Evolutionary conservation across 345 rosid genomes (phyloP).

Genomic region (Rhodamnia rubescens): DNA sequence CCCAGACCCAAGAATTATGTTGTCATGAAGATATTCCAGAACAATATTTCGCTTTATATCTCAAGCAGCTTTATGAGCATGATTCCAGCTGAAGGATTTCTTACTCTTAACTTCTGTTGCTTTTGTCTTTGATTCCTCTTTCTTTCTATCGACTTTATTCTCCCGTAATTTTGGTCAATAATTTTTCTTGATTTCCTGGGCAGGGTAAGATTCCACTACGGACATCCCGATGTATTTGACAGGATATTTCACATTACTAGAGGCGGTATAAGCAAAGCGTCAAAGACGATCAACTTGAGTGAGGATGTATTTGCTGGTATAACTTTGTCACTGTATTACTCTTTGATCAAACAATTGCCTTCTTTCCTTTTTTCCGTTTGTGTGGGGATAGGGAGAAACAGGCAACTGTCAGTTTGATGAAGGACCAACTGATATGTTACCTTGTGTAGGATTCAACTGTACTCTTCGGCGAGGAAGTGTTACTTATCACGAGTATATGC

Average conservation of each 20-base stretch:
- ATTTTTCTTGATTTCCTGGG: constrained; percentile 3
- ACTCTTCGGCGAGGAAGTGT: constrained; percentile 71
- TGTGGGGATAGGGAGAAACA: background rate
- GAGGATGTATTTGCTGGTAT: constrained; percentile 94
- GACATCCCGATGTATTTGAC: constrained; percentile 95
- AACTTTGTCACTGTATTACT: constrained; percentile 1
- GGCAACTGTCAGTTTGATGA: background rate
- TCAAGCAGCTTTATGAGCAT: background rate
- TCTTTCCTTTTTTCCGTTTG: background rate
- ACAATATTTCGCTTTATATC: background rate
- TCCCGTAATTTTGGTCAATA: background rate
- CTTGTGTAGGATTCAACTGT: constrained; percentile 62
- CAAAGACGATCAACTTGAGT: constrained; percentile 83
- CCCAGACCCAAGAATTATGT: background rate
- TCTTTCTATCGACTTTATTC: background rate
- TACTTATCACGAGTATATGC: constrained; percentile 82
- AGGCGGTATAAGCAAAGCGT: constrained; percentile 98
- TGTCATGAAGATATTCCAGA: background rate
- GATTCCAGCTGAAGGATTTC: background rate
- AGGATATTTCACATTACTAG: constrained; percentile 91
- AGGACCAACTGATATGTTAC: constrained; percentile 3
- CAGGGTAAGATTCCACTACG: constrained; percentile 96
- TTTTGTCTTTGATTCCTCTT: background rate
- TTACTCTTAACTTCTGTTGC: background rate
- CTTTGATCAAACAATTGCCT: background rate